A percentile compares a stretch with the other conserved stretches of the same genome.
phyloP scores from a whole-genome alignment of 495 filamentous ascomycete genomes.

The Apiosordaria backusii region DNA sequence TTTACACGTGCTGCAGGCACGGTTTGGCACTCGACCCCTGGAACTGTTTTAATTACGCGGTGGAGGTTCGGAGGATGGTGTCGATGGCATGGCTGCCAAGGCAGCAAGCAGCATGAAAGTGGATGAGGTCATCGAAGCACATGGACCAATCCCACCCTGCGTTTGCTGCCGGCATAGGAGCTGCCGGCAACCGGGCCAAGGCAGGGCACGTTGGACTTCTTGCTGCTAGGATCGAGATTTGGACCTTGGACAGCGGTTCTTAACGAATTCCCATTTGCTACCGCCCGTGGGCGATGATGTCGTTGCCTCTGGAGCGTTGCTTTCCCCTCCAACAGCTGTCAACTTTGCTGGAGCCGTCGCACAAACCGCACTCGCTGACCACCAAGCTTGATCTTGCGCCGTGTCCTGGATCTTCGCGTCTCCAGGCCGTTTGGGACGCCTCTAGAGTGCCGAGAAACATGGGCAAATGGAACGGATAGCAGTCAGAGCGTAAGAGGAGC shows the following conservation, averaged over 20 bases:
- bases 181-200: neutral
- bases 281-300: neutral
- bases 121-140: neutral
- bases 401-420: neutral
- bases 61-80: neutral
- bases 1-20: neutral
- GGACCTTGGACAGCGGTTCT: neutral
- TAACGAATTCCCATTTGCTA: conserved; percentile 5
- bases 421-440: neutral
- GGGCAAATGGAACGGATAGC: neutral
- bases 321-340: neutral
- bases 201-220: neutral
- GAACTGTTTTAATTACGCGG: neutral
- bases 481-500: neutral
- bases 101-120: neutral
- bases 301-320: conserved; percentile 6
- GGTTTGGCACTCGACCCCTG: neutral
- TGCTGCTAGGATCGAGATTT: conserved; percentile 1
- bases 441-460: conserved; percentile 2
- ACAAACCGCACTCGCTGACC: neutral
- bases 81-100: neutral
- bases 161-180: neutral
- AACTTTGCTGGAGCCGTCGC: neutral
- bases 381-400: neutral
- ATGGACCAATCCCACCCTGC: neutral